Percentiles rank a stretch among this genome's conserved stretches.
phyloP scores from a whole-genome alignment of 2,329 filamentous ascomycete species.

The Penicillium aurantiogriseum region DNA sequence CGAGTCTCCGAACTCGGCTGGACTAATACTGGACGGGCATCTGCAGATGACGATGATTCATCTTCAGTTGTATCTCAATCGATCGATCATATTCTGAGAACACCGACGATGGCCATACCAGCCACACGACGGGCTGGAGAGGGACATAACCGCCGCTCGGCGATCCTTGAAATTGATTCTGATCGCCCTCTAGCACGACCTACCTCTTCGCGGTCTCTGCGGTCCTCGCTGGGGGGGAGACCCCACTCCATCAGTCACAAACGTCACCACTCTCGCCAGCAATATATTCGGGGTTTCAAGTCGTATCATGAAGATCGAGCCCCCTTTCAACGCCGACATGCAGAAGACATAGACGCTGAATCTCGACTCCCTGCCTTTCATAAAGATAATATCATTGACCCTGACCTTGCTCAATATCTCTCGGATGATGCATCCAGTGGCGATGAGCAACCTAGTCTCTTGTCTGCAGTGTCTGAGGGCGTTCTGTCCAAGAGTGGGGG shows the following conservation, averaged over 20 bases:
- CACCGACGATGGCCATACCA: slow-evolving; percentile 65
- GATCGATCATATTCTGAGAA: slow-evolving; percentile 47
- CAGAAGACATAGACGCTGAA: slow-evolving; percentile 65
- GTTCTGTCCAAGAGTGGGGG: slow-evolving; percentile 60
- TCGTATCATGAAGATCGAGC: slow-evolving; percentile 72
- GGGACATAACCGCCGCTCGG: slow-evolving; percentile 78
- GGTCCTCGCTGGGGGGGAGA: slow-evolving; percentile 66
- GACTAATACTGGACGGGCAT: slow-evolving; percentile 43
- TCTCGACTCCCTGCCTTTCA: slow-evolving; percentile 85
- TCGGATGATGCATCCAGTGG: slow-evolving; percentile 92
- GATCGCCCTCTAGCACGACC: slow-evolving; percentile 77
- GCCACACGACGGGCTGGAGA: slow-evolving; percentile 66
- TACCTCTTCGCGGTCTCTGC: slow-evolving; percentile 87
- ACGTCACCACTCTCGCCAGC: slow-evolving; percentile 83
- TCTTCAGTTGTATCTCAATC: slow-evolving; percentile 47
- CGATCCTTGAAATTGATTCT: slow-evolving; percentile 84
- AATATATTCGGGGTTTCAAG: slow-evolving; percentile 74
- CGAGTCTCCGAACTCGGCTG: slow-evolving; percentile 60
- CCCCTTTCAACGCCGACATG: slow-evolving; percentile 76
- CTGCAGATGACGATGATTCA: slow-evolving; percentile 49
- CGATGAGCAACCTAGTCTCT: slow-evolving; percentile 85
- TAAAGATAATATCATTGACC: slow-evolving; percentile 97
- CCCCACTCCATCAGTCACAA: slow-evolving; percentile 80
- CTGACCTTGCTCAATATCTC: slow-evolving; percentile 90
- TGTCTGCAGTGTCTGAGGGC: slow-evolving; percentile 68